phyloP scores from a whole-genome alignment of 2,329 filamentous ascomycete species.

The Macrophomina pseudophaseolina region DNA sequence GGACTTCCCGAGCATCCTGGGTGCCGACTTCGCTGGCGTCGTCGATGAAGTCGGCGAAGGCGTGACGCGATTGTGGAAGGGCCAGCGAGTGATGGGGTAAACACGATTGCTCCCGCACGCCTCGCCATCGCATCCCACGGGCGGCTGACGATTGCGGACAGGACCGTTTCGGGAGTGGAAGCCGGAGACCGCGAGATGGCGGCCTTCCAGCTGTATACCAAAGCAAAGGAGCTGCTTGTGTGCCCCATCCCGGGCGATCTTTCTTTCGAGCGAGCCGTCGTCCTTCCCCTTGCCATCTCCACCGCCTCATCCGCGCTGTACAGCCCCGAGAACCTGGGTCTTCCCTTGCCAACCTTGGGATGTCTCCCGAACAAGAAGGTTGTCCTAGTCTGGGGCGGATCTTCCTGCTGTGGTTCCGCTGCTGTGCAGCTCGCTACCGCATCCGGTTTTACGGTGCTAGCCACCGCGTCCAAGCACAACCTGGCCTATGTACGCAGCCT shows the following conservation, averaged over 20 bases:
- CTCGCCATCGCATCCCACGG: background rate
- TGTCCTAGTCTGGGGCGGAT: constrained; percentile 59
- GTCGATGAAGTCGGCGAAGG: constrained; percentile 41
- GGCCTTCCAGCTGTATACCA: constrained; percentile 39
- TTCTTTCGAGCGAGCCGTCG: constrained; percentile 13
- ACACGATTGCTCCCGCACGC: background rate
- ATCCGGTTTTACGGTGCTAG: constrained; percentile 53
- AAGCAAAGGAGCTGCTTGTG: background rate
- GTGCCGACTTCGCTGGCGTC: constrained; percentile 45
- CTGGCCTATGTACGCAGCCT: constrained; percentile 51
- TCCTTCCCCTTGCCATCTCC: constrained; percentile 26
- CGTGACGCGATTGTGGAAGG: constrained; percentile 42
- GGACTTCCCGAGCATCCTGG: constrained; percentile 42
- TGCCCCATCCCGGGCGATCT: constrained; percentile 25
- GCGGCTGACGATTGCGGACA: background rate
- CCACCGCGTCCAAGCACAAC: constrained; percentile 51
- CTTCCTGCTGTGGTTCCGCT: constrained; percentile 52
- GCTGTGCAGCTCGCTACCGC: constrained; percentile 54
- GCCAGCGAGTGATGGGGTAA: constrained; percentile 43
- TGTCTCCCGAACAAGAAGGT: constrained; percentile 33
- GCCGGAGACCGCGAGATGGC: constrained; percentile 33
- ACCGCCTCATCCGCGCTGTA: constrained; percentile 25
- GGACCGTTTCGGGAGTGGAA: constrained; percentile 29
- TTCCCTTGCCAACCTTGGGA: constrained; percentile 3
- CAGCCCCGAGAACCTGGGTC: constrained; percentile 8